These are phyloP conservation scores for Conoideocrella luteorostrata DNA, from an alignment of 2,329 filamentous ascomycete genomes.

Conservation along the genomic window DNA sequence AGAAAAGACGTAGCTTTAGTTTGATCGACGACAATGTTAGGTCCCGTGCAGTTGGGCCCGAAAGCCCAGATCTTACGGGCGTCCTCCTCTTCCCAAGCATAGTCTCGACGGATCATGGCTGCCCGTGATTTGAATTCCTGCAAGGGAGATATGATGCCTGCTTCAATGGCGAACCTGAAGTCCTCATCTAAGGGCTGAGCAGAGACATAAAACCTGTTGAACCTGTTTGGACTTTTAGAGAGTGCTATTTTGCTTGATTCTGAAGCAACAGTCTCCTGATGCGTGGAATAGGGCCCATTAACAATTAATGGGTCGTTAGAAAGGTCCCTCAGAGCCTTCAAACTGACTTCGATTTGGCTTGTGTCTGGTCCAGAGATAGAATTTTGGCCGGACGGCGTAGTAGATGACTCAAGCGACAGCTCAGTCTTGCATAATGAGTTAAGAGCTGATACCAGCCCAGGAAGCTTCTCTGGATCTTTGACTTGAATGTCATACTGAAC, in stretches of 20 bases:
- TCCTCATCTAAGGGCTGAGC: slow-evolving; percentile 91
- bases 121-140: slow-evolving; percentile 99
- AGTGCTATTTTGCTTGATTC: slow-evolving; percentile 92
- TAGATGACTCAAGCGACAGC: slow-evolving; percentile 88
- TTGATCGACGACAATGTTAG: slow-evolving; percentile 98
- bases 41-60: slow-evolving; percentile 93
- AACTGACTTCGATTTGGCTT: slow-evolving; percentile 98
- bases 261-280: slow-evolving; percentile 87
- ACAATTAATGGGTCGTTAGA: slow-evolving; percentile 96
- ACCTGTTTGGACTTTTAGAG: slow-evolving; percentile 99
- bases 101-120: slow-evolving; percentile 90
- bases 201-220: slow-evolving; percentile 98
- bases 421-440: slow-evolving; percentile 99
- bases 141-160: slow-evolving; percentile 85
- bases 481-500: too few species aligned
- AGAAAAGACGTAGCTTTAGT: slow-evolving; percentile 99
- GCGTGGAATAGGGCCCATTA: slow-evolving; percentile 96
- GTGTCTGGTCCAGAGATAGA: slow-evolving; percentile 99
- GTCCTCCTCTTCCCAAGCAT: slow-evolving; percentile 98
- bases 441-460: too few species aligned
- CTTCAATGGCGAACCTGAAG: slow-evolving; percentile 81
- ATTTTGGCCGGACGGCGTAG: slow-evolving; percentile 83
- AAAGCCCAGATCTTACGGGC: slow-evolving; percentile 99
- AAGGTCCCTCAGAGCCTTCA: slow-evolving; percentile 99
- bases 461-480: too few species aligned